Evolutionary conservation across 139 green algal genomes (phyloP).

Genomic region (Chlamydomonas schloesseri): DNA sequence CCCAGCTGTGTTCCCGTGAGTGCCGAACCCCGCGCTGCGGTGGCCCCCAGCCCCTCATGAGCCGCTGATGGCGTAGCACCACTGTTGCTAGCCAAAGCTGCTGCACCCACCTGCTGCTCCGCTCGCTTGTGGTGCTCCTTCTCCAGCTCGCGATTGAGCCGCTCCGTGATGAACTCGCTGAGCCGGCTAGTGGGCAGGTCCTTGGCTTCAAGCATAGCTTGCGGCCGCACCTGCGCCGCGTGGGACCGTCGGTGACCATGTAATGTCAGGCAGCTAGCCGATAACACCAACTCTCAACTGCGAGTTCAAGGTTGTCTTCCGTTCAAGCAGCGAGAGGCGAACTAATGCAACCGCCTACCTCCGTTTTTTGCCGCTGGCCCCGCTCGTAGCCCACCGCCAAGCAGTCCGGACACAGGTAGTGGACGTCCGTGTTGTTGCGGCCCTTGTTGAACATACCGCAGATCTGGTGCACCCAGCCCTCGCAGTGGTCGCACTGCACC

Average conservation of each 20-base stretch:
- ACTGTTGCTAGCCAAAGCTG: too few species aligned
- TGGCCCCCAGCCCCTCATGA: too few species aligned
- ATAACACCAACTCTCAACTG: too few species aligned
- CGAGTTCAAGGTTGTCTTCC: too few species aligned
- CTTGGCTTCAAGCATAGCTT: constrained; percentile 90
- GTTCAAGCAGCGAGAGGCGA: too few species aligned
- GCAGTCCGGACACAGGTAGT: constrained; percentile 96
- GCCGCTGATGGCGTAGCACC: too few species aligned
- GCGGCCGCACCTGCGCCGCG: constrained; percentile 69
- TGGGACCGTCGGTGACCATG: too few species aligned
- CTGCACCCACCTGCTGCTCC: constrained; percentile 46
- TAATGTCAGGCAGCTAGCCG: too few species aligned
- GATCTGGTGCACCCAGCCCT: constrained; percentile 97
- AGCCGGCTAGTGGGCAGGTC: constrained; percentile 90
- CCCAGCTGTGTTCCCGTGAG: too few species aligned
- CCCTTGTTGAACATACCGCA: constrained; percentile 98
- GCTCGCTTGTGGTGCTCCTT: constrained; percentile 61
- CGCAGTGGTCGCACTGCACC: constrained; percentile 97
- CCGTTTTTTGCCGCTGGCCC: constrained; percentile 66
- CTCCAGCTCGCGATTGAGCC: constrained; percentile 59
- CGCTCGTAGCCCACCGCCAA: constrained; percentile 71
- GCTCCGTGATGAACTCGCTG: constrained; percentile 76
- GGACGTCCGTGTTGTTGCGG: constrained; percentile 87
- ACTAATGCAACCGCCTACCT: constrained; percentile 34
- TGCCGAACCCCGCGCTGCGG: too few species aligned